Conservation (phyloP, 495 filamentous ascomycete species). For the Penicillium bialowiezense region DNA sequence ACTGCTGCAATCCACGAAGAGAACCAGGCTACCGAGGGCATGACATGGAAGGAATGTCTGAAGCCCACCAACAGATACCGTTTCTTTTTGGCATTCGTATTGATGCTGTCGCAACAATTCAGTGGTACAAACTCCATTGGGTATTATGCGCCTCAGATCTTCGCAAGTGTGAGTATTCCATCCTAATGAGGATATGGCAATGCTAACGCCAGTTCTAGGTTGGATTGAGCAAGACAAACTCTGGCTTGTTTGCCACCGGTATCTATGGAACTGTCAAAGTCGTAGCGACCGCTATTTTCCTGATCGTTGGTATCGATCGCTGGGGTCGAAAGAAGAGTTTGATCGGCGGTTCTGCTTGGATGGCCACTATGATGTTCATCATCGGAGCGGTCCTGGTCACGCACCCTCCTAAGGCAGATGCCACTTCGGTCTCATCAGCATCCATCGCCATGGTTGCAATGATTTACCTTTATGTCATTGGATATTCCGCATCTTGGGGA, state of each 20-base stretch:
- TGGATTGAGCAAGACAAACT: slow-evolving; percentile 39
- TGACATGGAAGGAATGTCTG: slow-evolving; percentile 41
- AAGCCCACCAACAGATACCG: slow-evolving; percentile 39
- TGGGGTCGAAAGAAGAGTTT: slow-evolving; percentile 65
- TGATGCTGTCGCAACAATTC: slow-evolving; percentile 56
- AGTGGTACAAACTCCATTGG: slow-evolving; percentile 50
- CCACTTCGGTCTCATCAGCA: slow-evolving; percentile 29
- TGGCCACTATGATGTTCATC: slow-evolving; percentile 69
- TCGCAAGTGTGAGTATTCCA: slow-evolving; percentile 28
- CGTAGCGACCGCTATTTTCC: slow-evolving; percentile 56
- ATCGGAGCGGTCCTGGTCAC: slow-evolving; percentile 65
- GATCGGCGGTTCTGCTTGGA: slow-evolving; percentile 66
- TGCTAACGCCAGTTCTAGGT: slow-evolving; percentile 11
- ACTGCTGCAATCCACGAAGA: slow-evolving; percentile 40
- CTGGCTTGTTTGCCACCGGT: slow-evolving; percentile 50
- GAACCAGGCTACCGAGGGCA: slow-evolving; percentile 31
- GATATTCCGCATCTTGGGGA: slow-evolving; percentile 42
- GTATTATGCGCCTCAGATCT: slow-evolving; percentile 53
- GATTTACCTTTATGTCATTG: slow-evolving; percentile 54
- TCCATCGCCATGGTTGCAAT: slow-evolving; percentile 50
- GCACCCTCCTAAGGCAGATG: slow-evolving; percentile 35
- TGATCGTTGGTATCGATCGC: slow-evolving; percentile 66
- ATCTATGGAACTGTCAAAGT: slow-evolving; percentile 54
- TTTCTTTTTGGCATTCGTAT: slow-evolving; percentile 39
- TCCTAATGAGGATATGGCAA: not conserved